These are phyloP conservation scores for Corymbia citriodora DNA, from an alignment of 441 rosid genomes.

Conservation along the genomic window DNA sequence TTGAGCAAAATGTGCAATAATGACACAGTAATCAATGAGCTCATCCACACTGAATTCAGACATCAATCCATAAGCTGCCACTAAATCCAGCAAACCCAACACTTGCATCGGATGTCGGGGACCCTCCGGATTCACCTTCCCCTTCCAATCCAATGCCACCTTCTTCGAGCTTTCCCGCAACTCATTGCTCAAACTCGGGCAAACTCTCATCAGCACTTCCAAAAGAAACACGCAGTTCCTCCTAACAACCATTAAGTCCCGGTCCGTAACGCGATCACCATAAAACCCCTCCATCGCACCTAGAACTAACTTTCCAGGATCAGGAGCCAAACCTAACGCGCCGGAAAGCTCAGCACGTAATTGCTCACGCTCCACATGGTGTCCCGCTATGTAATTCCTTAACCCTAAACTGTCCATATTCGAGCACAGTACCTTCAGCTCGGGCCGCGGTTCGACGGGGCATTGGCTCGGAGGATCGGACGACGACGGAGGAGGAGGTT, in stretches of 20 bases:
- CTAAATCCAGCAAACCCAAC: constrained; percentile 53
- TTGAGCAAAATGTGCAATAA: constrained; percentile 33
- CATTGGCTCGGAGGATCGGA: not conserved
- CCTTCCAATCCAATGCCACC: constrained; percentile 64
- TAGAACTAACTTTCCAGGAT: constrained; percentile 45
- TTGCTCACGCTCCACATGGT: constrained; percentile 22
- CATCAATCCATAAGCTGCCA: constrained; percentile 45
- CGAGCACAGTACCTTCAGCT: constrained; percentile 42
- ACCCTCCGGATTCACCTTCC: constrained; percentile 15
- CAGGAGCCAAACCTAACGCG: constrained; percentile 30
- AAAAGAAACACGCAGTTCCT: constrained; percentile 44
- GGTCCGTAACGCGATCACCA: constrained; percentile 14
- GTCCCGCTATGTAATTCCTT: constrained; percentile 32
- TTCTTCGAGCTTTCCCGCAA: constrained; percentile 49
- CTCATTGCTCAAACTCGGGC: constrained; percentile 25
- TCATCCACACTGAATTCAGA: constrained; percentile 33
- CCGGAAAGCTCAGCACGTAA: constrained; percentile 33
- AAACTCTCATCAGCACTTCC: constrained; percentile 40
- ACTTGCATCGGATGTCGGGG: constrained; percentile 31
- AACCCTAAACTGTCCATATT: constrained; percentile 62
- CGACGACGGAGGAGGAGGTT: not conserved
- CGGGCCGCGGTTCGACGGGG: not conserved
- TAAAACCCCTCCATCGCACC: constrained; percentile 65
- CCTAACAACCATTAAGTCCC: constrained; percentile 22
- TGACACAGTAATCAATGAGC: constrained; percentile 37